Evolutionary conservation across 257 asterid species (phyloP).

Genomic region (Ocimum tenuiflorum): DNA sequence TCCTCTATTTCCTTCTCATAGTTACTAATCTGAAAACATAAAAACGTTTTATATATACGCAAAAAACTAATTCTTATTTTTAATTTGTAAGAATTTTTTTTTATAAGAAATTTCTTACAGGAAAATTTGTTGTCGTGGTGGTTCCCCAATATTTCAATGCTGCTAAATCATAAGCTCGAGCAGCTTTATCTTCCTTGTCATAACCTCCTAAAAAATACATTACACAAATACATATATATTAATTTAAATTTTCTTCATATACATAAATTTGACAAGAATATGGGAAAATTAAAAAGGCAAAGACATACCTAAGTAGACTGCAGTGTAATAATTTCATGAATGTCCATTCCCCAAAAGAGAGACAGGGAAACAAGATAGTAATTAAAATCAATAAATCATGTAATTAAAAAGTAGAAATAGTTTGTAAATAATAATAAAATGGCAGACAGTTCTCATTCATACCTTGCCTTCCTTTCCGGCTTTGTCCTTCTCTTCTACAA

Average conservation of each 20-base stretch:
- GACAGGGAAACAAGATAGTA: background rate
- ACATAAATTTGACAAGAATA: conserved; percentile 23
- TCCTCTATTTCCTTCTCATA: conserved; percentile 91
- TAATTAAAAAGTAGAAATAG: background rate
- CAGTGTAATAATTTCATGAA: background rate
- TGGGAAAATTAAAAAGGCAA: background rate
- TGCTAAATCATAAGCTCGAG: conserved; percentile 88
- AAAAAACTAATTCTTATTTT: too few relatives aligned
- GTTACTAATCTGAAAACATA: conserved; percentile 50
- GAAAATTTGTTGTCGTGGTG: conserved; percentile 87
- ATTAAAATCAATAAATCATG: background rate
- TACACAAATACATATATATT: background rate
- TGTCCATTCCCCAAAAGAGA: background rate
- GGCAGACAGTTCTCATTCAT: conserved; percentile 6
- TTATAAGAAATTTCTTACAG: conserved; percentile 36
- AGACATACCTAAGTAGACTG: conserved; percentile 2
- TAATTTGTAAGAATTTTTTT: too few relatives aligned
- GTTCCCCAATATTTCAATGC: conserved; percentile 96
- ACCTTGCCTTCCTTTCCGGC: conserved; percentile 97
- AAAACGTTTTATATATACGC: too few relatives aligned
- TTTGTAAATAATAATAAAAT: too few relatives aligned
- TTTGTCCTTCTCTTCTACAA: conserved; percentile 91
- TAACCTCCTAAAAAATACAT: conserved; percentile 57
- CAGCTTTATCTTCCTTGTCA: conserved; percentile 95
- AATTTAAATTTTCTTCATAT: too few relatives aligned